Evolutionary conservation across 2,329 filamentous ascomycete species (phyloP).

Genomic region (Epichloe gansuensis): DNA sequence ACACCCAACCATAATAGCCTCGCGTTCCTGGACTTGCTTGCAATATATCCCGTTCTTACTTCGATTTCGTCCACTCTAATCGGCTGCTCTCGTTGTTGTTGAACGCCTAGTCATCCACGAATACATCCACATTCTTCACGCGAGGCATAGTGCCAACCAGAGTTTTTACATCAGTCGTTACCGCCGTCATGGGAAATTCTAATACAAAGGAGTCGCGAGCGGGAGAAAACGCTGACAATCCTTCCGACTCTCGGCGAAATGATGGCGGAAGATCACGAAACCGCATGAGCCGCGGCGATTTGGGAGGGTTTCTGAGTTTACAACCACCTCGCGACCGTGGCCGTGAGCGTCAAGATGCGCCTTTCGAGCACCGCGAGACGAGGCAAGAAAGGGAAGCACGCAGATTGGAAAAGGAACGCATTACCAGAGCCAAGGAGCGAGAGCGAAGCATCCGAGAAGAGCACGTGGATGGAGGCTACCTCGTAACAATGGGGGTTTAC

Average conservation of each 20-base stretch:
- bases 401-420: conserved; percentile 68
- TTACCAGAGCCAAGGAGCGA: conserved; percentile 64
- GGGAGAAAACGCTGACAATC: conserved; percentile 11
- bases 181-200: conserved; percentile 24
- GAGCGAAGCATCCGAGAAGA: conserved; percentile 86
- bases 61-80: not conserved
- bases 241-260: conserved; percentile 5
- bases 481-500: conserved; percentile 91
- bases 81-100: not conserved
- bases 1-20: not conserved
- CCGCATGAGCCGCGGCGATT: conserved; percentile 30
- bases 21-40: not conserved
- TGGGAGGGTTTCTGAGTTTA: conserved; percentile 33
- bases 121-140: not conserved
- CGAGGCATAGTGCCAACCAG: no score
- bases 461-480: conserved; percentile 82
- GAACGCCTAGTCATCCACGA: not conserved
- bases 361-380: conserved; percentile 64
- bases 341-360: conserved; percentile 23
- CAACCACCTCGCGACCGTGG: conserved; percentile 25
- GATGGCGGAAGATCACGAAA: conserved; percentile 13
- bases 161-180: not conserved
- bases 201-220: conserved; percentile 27
- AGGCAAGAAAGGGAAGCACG: conserved; percentile 84
- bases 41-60: not conserved